These are phyloP conservation scores for Xerocomus spinulosus DNA, from an alignment of 768 basidiomycete genomes.

Conservation along the genomic window DNA sequence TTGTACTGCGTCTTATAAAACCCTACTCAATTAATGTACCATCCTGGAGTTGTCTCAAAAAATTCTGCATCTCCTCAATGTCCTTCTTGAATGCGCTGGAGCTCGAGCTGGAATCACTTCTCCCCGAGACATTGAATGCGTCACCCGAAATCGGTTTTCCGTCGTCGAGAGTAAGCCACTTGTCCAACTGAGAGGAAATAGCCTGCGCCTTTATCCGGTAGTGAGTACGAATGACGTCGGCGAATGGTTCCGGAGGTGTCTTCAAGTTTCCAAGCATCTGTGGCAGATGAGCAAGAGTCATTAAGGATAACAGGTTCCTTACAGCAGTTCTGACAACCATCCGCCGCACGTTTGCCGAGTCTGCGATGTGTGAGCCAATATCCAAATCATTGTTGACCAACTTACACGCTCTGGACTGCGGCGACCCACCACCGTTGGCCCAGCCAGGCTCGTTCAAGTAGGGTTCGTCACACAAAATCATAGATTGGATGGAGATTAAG, in stretches of 20 bases:
- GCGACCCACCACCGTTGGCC: constrained; percentile 67
- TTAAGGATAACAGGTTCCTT: constrained; percentile 20
- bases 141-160: constrained; percentile 54
- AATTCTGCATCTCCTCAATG: constrained; percentile 62
- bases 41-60: constrained; percentile 46
- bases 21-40: constrained; percentile 18
- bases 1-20: background rate
- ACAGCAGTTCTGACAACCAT: constrained; percentile 92
- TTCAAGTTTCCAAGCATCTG: constrained; percentile 85
- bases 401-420: constrained; percentile 75
- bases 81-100: constrained; percentile 64
- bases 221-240: constrained; percentile 84
- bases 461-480: constrained; percentile 92
- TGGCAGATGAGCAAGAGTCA: constrained; percentile 8
- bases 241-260: constrained; percentile 80
- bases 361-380: constrained; percentile 36
- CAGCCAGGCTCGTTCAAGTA: constrained; percentile 92
- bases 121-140: constrained; percentile 42
- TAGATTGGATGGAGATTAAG: constrained; percentile 91
- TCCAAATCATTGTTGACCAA: background rate
- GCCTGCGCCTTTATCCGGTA: constrained; percentile 79
- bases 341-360: constrained; percentile 87
- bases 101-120: constrained; percentile 40
- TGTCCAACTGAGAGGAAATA: constrained; percentile 68
- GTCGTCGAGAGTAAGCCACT: constrained; percentile 76